Evolutionary conservation across 2,329 filamentous ascomycete species (phyloP).

Genomic region (Dendryphion nanum): DNA sequence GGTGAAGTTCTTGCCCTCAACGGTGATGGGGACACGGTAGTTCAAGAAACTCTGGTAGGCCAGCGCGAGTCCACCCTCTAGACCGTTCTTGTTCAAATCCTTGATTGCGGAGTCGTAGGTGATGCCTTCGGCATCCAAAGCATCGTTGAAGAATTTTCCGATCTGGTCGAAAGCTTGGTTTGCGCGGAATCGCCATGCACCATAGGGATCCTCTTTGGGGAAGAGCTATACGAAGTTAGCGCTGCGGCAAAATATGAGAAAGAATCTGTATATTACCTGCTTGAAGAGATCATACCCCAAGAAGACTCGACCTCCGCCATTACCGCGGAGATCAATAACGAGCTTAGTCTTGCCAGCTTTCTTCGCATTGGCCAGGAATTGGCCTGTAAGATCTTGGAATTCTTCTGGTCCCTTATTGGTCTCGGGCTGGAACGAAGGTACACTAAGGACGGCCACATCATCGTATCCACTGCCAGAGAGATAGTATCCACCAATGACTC

Average conservation of each 20-base stretch:
- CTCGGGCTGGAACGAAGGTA: conserved; percentile 33
- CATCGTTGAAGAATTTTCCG: conserved; percentile 11
- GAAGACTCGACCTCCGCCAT: conserved; percentile 51
- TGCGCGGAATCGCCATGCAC: conserved; percentile 44
- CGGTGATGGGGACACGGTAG: conserved; percentile 16
- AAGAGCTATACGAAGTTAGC: no score
- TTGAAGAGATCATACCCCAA: conserved; percentile 44
- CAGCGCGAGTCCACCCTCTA: conserved; percentile 1
- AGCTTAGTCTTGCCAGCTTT: conserved; percentile 53
- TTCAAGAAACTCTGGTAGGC: conserved; percentile 17
- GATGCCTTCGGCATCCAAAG: conserved; percentile 4
- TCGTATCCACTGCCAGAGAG: conserved; percentile 34
- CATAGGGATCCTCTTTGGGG: conserved; percentile 41
- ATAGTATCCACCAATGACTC: conserved; percentile 42
- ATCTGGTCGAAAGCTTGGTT: conserved; percentile 28
- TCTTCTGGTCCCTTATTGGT: conserved; percentile 6
- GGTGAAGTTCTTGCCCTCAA: conserved; percentile 22
- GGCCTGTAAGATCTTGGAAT: conserved; percentile 32
- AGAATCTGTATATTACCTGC: no score
- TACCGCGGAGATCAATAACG: conserved; percentile 60
- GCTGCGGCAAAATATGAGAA: no score
- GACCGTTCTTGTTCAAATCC: conserved; percentile 10
- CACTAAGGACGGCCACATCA: conserved; percentile 43
- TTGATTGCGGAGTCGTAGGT: conserved; percentile 13
- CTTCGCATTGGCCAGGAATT: conserved; percentile 46